Base-by-base conservation (phyloP, 768 basidiomycete species). In the Leccinum pellstonianum region DNA sequence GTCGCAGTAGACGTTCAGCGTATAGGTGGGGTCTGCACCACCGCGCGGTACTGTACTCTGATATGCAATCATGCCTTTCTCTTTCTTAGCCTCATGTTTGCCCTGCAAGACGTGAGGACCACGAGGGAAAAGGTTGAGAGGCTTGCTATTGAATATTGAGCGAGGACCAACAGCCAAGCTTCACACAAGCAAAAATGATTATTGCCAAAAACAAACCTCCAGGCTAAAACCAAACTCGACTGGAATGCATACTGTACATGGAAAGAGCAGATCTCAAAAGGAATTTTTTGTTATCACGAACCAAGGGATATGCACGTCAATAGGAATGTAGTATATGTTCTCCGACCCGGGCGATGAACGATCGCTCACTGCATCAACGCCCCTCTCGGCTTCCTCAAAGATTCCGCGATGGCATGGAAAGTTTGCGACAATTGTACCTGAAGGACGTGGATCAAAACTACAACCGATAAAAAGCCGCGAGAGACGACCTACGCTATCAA, bases 351-450 rank as follows among this genome's bases (percentile, higher is more conserved):
- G n/a, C 19, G 1, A 31, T 11, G 12, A 15, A 15, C 14, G 5
- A 8, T 31, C n/a, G 31, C 15, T 66, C 68, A 66, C 55, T 72
- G 66, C 61, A 83, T 66, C 57, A 85, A 66, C 15, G 79, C 74
- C 6, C 80, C 83, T 62, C 84, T 71, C 10, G 83, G 77, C 59
- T 79, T 84, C 65, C 75, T 77, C 71, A 85, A 66, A 0, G 84
- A 83, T 57, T 83, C 81, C 0, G 85, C 84, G 52, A 85, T 78
- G 19, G 79, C 78, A 29, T 84, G 70, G 77, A 86, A 86, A 6
- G 84, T 79, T 52, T 81, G 72, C 1, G 83, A 78, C 11, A 85
- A 73, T 58, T 76, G 77, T 25, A 84, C 75, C 84, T 85, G 59
- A 21, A 33, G 23, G 29, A 58, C 3, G 11, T 29, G 8, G 19